Conservation (phyloP, 768 basidiomycete species). For the Suillus brevipes region DNA sequence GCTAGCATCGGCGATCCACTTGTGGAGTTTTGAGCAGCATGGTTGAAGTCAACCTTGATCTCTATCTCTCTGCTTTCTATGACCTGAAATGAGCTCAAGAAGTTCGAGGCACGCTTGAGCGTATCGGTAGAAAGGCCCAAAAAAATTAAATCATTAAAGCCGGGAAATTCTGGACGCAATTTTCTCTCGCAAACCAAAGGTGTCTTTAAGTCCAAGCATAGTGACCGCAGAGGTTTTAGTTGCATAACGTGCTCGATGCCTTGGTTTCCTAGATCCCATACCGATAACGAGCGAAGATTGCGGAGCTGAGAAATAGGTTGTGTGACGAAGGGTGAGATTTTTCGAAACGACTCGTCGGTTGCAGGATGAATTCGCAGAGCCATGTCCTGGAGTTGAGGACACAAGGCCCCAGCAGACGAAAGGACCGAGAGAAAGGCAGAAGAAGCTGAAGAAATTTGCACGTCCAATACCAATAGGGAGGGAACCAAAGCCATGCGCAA, state of each 20-base stretch:
- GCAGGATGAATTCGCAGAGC: background rate
- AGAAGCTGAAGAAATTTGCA: background rate
- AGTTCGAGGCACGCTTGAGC: background rate
- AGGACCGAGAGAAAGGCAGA: background rate
- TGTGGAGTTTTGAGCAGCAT: background rate
- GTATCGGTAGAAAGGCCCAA: background rate
- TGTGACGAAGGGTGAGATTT: background rate
- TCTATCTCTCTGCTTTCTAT: background rate
- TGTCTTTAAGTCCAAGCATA: background rate
- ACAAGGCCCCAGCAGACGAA: background rate
- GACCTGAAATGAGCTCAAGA: background rate
- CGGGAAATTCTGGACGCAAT: background rate
- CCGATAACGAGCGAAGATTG: background rate
- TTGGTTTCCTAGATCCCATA: background rate
- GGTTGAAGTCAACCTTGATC: background rate
- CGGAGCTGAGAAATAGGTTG: background rate
- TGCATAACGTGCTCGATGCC: background rate
- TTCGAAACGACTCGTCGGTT: background rate
- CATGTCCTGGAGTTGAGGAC: background rate
- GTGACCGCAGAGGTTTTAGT: background rate
- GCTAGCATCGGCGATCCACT: background rate
- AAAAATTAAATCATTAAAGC: background rate
- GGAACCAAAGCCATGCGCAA: constrained; percentile 27
- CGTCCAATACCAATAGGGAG: constrained; percentile 7
- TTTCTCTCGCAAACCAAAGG: background rate